Conservation (phyloP, 768 basidiomycete genomes). For the Mycena filopes region DNA sequence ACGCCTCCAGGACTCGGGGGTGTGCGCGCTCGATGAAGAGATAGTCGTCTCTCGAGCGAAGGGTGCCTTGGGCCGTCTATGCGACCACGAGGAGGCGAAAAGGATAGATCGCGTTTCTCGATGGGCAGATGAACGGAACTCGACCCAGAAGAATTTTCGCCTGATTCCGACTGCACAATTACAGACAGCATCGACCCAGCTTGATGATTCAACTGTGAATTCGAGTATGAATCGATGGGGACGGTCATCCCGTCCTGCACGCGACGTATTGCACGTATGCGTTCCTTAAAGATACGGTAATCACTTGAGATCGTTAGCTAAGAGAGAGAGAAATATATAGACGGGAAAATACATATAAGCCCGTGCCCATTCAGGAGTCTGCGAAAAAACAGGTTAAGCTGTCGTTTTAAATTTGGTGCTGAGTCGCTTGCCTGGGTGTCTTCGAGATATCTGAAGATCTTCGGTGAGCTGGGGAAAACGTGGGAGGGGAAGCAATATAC, state of each 20-base stretch:
- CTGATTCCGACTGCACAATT: conserved; percentile 30
- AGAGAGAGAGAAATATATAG: conserved; percentile 6
- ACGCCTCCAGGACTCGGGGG: not conserved
- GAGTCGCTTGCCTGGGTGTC: conserved; percentile 66
- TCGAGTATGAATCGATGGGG: conserved; percentile 24
- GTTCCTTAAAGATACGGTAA: conserved; percentile 54
- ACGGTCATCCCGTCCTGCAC: conserved; percentile 21
- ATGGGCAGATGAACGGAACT: conserved; percentile 26
- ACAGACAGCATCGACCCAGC: conserved; percentile 27
- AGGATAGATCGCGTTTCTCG: conserved; percentile 20
- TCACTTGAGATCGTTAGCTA: conserved; percentile 56
- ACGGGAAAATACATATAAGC: conserved; percentile 65
- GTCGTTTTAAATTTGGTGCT: not conserved
- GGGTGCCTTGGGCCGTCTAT: conserved; percentile 2
- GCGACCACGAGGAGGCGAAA: not conserved
- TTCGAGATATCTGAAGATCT: conserved; percentile 64
- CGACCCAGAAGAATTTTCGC: conserved; percentile 20
- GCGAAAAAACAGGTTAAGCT: not conserved
- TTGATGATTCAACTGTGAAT: conserved; percentile 17
- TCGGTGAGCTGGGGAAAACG: not conserved
- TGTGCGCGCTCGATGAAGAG: conserved; percentile 16
- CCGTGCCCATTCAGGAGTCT: conserved; percentile 34
- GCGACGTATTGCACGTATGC: conserved; percentile 27
- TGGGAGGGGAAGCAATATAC: conserved; percentile 43
- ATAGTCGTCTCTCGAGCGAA: conserved; percentile 14